phyloP scores from a whole-genome alignment of 345 rosid species.

The Anacardium occidentale region DNA sequence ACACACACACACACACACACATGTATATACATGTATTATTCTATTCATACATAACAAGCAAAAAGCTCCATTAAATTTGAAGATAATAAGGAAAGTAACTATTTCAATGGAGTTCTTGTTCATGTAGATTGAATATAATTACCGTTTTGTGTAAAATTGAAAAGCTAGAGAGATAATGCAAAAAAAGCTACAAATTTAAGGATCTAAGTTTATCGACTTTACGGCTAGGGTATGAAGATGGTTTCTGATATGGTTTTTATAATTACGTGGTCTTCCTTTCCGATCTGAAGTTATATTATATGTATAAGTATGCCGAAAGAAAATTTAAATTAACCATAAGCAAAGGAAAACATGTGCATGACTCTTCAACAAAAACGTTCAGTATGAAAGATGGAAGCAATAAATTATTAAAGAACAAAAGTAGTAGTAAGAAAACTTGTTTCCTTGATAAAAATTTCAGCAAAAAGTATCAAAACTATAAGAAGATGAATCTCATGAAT shows the following conservation, averaged over 20 bases:
- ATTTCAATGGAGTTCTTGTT: neutral
- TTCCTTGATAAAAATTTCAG: neutral
- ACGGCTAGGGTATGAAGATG: constrained; percentile 26
- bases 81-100: neutral
- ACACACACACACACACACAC: too few relatives aligned
- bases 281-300: constrained; percentile 31
- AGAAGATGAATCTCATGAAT: neutral
- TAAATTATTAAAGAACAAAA: too few relatives aligned
- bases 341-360: neutral
- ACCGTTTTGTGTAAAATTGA: neutral
- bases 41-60: neutral
- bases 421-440: too few relatives aligned
- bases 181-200: neutral
- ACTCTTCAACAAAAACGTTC: neutral
- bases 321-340: neutral
- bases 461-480: neutral
- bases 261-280: constrained; percentile 24
- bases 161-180: neutral
- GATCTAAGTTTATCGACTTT: neutral
- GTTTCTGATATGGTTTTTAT: constrained; percentile 23
- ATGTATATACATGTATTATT: too few relatives aligned
- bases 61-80: neutral
- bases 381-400: neutral
- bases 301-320: neutral
- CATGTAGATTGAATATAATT: neutral